Evolutionary conservation across 2,329 filamentous ascomycete genomes (phyloP), one percentile per base, ranked within the genome.

Genomic region (Stemphylium vesicarium): DNA sequence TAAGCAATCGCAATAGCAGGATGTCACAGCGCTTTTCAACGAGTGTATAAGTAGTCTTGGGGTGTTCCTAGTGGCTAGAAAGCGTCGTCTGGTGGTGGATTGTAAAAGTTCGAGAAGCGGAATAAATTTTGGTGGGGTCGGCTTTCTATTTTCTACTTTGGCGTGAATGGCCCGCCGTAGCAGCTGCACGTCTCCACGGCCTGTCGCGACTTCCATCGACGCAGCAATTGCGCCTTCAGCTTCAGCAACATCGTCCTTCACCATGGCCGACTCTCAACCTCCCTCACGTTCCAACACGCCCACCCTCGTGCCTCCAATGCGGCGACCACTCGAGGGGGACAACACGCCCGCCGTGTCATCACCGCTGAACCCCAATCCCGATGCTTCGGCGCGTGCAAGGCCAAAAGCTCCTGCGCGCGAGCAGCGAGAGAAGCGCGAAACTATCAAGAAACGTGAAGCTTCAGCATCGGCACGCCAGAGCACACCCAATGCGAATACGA

Each of bases 281-380:
- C 64, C 59, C 15, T 75, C 74, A 45, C 73, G 75, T 38, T 69
- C 72, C 15, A 73, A 70, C 49, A 77, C 75, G 9, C 74, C 75
- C 22, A 62, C 65, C 9, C 56, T 70, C 18, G 66, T 69, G 26
- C 70, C 69, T 20, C 85, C 87, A 3, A 83, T 88, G 69, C 90
- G 90, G 68, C 86, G 88, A 55, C 78, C 80, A 18, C 80, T 89
- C 26, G 88, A 90, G 57, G 88, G 90, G 65, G 85, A 85, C 69
- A 87, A 92, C 74, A 83, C 83, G 57, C 89, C 90, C 4, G 82
- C 86, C 11, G 81, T 92, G 2, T 86, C 89, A 2, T 93, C 90
- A 10, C 89, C 89, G 24, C 83, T 93, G 58, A 92, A 92, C 65
- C 81, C 82, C 56, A 85, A 79, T 79, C 81, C 82, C 59, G 84